These are phyloP conservation scores for Zalaria obscura DNA, from an alignment of 2,329 filamentous ascomycete genomes.

Conservation along the genomic window DNA sequence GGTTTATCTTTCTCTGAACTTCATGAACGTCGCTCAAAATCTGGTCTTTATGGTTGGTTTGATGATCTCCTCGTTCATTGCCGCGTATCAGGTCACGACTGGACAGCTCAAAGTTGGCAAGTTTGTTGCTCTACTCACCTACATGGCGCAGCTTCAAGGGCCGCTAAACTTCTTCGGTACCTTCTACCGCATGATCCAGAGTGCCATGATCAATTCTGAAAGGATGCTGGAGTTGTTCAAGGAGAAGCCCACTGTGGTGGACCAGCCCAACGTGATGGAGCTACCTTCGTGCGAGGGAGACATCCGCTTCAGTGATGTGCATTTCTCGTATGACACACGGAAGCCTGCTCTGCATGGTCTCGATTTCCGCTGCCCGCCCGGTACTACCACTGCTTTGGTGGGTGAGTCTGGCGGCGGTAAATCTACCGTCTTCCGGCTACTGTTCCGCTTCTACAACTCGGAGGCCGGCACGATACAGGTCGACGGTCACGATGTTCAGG, in stretches of 20 bases:
- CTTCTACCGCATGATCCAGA: conserved; percentile 92
- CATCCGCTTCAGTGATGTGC: conserved; percentile 76
- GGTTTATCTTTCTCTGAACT: conserved; percentile 41
- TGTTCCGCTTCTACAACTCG: conserved; percentile 94
- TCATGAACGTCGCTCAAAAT: conserved; percentile 48
- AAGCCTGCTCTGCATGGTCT: conserved; percentile 75
- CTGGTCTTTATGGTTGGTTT: conserved; percentile 50
- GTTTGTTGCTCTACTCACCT: conserved; percentile 58
- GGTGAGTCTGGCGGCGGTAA: conserved; percentile 96
- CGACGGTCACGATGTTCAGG: conserved; percentile 71
- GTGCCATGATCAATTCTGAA: conserved; percentile 94
- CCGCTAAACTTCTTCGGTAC: conserved; percentile 71
- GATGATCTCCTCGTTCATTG: conserved; percentile 54
- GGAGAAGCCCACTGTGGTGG: conserved; percentile 81
- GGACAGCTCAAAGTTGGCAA: conserved; percentile 47
- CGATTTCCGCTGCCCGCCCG: conserved; percentile 72
- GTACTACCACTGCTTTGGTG: conserved; percentile 89
- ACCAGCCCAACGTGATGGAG: conserved; percentile 49
- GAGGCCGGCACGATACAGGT: conserved; percentile 67
- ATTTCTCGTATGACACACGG: conserved; percentile 78
- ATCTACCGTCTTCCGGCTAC: conserved; percentile 85
- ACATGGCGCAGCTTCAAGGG: conserved; percentile 59
- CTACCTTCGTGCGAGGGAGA: conserved; percentile 61
- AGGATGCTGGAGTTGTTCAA: conserved; percentile 92
- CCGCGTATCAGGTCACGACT: conserved; percentile 55